These are phyloP conservation scores for Phaeosphaeriaceae sp. DNA, from an alignment of 2,329 filamentous ascomycete genomes.

Conservation along the genomic window DNA sequence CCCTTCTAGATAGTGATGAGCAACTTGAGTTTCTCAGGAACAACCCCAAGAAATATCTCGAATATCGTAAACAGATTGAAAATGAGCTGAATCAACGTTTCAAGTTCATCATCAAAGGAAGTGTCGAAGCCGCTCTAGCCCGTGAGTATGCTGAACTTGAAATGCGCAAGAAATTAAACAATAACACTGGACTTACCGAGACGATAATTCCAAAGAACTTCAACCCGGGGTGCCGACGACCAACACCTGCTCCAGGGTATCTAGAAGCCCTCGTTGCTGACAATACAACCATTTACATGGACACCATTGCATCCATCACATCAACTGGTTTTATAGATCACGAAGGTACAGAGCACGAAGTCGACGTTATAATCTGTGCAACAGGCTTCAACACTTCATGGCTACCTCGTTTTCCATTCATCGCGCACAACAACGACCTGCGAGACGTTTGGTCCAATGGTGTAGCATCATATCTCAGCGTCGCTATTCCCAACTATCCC, in stretches of 20 bases:
- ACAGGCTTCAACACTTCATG: constrained; percentile 51
- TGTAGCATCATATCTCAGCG: constrained; percentile 50
- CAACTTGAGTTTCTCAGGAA: constrained; percentile 49
- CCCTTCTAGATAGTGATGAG: constrained; percentile 43
- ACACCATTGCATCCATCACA: constrained; percentile 25
- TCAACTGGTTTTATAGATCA: constrained; percentile 28
- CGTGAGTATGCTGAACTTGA: constrained; percentile 48
- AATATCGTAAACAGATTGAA: constrained; percentile 57
- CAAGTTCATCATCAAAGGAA: constrained; percentile 61
- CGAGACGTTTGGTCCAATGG: constrained; percentile 47
- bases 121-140: constrained; percentile 52
- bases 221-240: constrained; percentile 30
- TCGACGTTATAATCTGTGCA: constrained; percentile 51
- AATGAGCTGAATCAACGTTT: constrained; percentile 60
- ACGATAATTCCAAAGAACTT: constrained; percentile 55
- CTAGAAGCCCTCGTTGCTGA: constrained; percentile 23
- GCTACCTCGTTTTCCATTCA: constrained; percentile 34
- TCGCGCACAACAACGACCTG: constrained; percentile 37
- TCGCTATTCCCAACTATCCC: constrained; percentile 51
- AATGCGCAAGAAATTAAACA: constrained; percentile 51
- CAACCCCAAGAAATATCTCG: constrained; percentile 53
- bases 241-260: constrained; percentile 34
- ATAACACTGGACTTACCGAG: constrained; percentile 48
- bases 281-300: constrained; percentile 29
- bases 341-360: constrained; percentile 30